Evolutionary conservation across 225 moss, liverwort and hornwort species (phyloP).

Genomic region (Physcomitrium patens): DNA sequence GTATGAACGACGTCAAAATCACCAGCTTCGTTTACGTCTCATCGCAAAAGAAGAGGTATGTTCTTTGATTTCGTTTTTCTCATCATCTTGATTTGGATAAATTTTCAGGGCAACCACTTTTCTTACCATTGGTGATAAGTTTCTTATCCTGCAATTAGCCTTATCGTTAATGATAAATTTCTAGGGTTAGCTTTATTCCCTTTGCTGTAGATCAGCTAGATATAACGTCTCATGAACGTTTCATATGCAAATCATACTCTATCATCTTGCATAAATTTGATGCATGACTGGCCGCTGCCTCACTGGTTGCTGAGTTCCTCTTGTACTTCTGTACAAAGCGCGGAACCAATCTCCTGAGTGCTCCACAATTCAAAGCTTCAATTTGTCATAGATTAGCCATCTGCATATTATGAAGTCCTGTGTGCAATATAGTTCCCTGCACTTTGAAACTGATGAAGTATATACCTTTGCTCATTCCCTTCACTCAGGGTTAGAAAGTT

Average conservation of each 20-base stretch:
- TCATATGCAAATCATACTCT: background rate
- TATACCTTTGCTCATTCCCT: background rate
- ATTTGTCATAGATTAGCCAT: background rate
- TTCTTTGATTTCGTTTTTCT: slow-evolving; percentile 10
- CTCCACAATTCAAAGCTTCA: background rate
- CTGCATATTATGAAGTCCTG: background rate
- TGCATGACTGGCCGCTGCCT: background rate
- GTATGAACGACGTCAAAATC: slow-evolving; percentile 89
- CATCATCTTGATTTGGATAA: background rate
- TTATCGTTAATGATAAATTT: background rate
- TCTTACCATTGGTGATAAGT: background rate
- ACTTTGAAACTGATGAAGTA: slow-evolving; percentile 3
- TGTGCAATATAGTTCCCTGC: slow-evolving; percentile 3
- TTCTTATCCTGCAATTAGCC: too few relatives aligned
- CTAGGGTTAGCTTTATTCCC: background rate
- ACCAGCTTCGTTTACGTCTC: slow-evolving; percentile 91
- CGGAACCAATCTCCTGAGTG: background rate
- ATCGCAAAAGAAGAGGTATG: slow-evolving; percentile 89
- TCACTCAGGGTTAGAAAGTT: background rate
- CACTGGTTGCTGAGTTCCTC: too few relatives aligned
- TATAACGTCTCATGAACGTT: background rate
- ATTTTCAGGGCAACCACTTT: background rate
- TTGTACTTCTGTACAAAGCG: background rate
- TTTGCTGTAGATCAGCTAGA: background rate
- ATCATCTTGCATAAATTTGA: background rate